Conservation (phyloP, 2,329 filamentous ascomycete genomes). For the Botrytis byssoidea region DNA sequence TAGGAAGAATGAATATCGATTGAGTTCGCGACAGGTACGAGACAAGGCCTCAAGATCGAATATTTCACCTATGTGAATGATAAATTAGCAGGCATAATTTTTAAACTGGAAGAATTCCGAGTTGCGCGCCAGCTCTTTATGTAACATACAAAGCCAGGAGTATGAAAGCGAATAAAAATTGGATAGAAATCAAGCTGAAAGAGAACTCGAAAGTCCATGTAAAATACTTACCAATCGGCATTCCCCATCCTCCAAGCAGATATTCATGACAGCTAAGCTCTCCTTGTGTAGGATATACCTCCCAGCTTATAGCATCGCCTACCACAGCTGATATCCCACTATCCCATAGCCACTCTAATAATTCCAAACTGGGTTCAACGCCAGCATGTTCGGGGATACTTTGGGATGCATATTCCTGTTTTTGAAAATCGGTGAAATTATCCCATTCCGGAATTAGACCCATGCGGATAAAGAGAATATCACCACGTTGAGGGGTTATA, state of each 20-base stretch:
- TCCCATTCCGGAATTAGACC: slow-evolving; percentile 41
- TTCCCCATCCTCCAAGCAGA: slow-evolving; percentile 15
- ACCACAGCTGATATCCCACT: slow-evolving; percentile 4
- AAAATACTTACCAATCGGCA: slow-evolving; percentile 29
- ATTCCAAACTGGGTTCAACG: slow-evolving; percentile 10
- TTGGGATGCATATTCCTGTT: slow-evolving; percentile 3
- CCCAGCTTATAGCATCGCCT: slow-evolving; percentile 14
- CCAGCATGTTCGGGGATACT: slow-evolving; percentile 8
- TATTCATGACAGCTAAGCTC: slow-evolving; percentile 16
- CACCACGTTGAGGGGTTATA: slow-evolving; percentile 39
- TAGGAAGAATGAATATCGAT: slow-evolving; percentile 60
- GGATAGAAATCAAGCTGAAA: not conserved
- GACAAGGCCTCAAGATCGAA: slow-evolving; percentile 37
- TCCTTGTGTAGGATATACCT: slow-evolving; percentile 1
- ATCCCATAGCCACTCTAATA: slow-evolving; percentile 18
- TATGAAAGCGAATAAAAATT: not conserved
- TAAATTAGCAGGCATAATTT: not conserved
- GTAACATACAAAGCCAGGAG: not conserved
- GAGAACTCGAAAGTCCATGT: not conserved
- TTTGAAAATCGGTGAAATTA: slow-evolving; percentile 25
- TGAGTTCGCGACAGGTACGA: slow-evolving; percentile 50
- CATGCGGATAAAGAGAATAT: slow-evolving; percentile 43
- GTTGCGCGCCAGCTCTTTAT: too few relatives aligned
- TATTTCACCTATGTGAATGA: slow-evolving; percentile 37
- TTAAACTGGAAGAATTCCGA: too few relatives aligned